Evolutionary conservation across 1,139 yeast genomes (phyloP).

Genomic region (Suhomyces maxii): DNA sequence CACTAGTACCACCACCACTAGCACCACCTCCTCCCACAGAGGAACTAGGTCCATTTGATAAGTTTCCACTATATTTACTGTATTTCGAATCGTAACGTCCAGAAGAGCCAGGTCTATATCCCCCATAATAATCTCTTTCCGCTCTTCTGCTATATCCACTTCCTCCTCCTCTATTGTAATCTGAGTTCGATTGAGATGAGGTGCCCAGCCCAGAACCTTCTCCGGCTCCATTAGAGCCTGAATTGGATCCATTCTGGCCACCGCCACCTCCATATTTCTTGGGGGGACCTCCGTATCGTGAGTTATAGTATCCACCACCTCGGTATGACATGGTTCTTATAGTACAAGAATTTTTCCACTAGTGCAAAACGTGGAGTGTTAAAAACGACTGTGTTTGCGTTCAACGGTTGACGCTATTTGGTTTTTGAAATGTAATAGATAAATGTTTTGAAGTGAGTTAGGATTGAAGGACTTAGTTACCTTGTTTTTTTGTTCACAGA

Average conservation of each 20-base stretch:
- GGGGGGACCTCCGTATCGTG: conserved; percentile 15
- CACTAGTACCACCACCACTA: background rate
- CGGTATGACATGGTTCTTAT: conserved; percentile 16
- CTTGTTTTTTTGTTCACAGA: too few relatives aligned
- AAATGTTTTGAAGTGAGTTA: too few relatives aligned
- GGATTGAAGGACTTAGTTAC: too few relatives aligned
- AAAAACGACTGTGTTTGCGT: too few relatives aligned
- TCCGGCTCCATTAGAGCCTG: background rate
- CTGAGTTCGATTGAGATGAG: conserved; percentile 1
- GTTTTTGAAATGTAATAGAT: too few relatives aligned
- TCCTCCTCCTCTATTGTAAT: conserved; percentile 1
- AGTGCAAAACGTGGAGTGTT: too few relatives aligned
- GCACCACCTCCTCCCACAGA: background rate
- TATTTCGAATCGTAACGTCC: conserved; percentile 16
- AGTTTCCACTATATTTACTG: conserved; percentile 13
- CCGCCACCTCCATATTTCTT: conserved; percentile 12
- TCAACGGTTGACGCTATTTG: background rate
- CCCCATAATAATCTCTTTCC: conserved; percentile 19
- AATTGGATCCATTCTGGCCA: conserved; percentile 3
- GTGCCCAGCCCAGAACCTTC: background rate
- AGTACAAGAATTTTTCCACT: background rate
- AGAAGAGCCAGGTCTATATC: conserved; percentile 11
- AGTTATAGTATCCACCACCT: conserved; percentile 18
- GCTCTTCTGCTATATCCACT: conserved; percentile 10
- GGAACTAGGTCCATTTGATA: conserved; percentile 2